These are phyloP conservation scores for Aspergillus pseudoviridinutans DNA, from an alignment of 2,329 filamentous ascomycete genomes.

Conservation along the genomic window DNA sequence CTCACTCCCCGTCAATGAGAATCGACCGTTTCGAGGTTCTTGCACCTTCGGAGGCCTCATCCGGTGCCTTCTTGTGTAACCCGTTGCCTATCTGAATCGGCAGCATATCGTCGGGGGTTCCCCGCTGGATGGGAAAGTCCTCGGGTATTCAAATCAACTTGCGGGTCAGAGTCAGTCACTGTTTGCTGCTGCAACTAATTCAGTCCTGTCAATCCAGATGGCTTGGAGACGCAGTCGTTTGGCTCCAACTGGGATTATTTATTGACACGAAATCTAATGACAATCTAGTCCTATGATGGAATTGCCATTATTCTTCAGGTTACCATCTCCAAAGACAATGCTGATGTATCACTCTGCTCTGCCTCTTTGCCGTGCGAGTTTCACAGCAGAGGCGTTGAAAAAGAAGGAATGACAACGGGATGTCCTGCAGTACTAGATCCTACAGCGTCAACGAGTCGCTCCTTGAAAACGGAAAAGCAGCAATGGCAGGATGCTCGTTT, in stretches of 20 bases:
- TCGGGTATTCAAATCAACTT: slow-evolving; percentile 9
- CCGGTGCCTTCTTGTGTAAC: slow-evolving; percentile 27
- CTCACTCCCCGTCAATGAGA: not conserved
- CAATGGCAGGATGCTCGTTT: slow-evolving; percentile 4
- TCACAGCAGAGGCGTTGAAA: slow-evolving; percentile 31
- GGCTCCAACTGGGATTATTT: slow-evolving; percentile 1
- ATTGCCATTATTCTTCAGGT: not conserved
- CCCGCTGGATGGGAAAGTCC: slow-evolving; percentile 21
- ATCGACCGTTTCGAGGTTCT: slow-evolving; percentile 12
- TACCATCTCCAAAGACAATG: not conserved
- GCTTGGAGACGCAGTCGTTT: slow-evolving; percentile 9
- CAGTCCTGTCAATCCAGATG: slow-evolving; percentile 11
- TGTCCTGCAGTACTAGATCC: slow-evolving; percentile 25
- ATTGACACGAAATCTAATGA: not conserved
- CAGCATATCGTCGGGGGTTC: slow-evolving; percentile 28
- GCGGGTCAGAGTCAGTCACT: slow-evolving; percentile 11
- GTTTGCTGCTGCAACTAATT: slow-evolving; percentile 19
- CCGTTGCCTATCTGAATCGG: slow-evolving; percentile 18
- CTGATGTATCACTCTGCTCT: slow-evolving; percentile 8
- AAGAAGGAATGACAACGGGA: slow-evolving; percentile 23
- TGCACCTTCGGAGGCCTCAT: slow-evolving; percentile 21
- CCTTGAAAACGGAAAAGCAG: not conserved
- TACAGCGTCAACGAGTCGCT: slow-evolving; percentile 9
- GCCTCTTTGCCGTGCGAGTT: slow-evolving; percentile 17
- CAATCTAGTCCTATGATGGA: not conserved